Conservation (phyloP, 495 filamentous ascomycete genomes). For the Melanomma pulvis-pyrius region DNA sequence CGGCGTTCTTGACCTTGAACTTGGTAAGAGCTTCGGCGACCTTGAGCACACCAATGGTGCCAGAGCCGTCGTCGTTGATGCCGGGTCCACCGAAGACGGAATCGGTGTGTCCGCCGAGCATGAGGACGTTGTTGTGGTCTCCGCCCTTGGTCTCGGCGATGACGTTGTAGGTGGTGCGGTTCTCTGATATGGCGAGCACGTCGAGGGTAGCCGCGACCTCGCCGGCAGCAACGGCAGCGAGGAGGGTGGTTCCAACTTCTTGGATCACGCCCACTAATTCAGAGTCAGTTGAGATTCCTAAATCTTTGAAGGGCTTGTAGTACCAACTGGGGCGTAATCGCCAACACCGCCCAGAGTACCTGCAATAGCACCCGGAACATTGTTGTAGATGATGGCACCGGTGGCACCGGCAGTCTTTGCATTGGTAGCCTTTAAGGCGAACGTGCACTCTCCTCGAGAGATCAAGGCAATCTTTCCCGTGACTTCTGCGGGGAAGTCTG, state of each 20-base stretch:
- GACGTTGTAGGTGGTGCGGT: slow-evolving; percentile 57
- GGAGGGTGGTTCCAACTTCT: slow-evolving; percentile 55
- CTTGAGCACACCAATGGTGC: slow-evolving; percentile 64
- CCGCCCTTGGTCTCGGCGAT: slow-evolving; percentile 68
- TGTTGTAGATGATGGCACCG: slow-evolving; percentile 69
- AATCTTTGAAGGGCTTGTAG: background rate
- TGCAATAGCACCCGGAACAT: slow-evolving; percentile 55
- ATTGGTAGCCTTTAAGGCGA: slow-evolving; percentile 61
- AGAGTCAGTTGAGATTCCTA: background rate
- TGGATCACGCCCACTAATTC: slow-evolving; percentile 53
- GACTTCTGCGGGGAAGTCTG: slow-evolving; percentile 60
- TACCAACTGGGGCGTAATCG: slow-evolving; percentile 52
- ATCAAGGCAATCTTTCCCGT: slow-evolving; percentile 64
- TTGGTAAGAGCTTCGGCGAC: slow-evolving; percentile 63
- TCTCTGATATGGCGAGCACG: slow-evolving; percentile 47
- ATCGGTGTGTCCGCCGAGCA: slow-evolving; percentile 69
- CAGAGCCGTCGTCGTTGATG: slow-evolving; percentile 72
- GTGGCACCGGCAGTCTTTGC: slow-evolving; percentile 63
- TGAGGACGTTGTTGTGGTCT: slow-evolving; percentile 66
- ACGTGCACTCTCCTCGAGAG: slow-evolving; percentile 63
- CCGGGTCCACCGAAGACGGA: slow-evolving; percentile 65
- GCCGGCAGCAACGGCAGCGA: slow-evolving; percentile 49
- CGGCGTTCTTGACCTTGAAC: slow-evolving; percentile 64
- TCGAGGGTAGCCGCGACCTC: slow-evolving; percentile 34
- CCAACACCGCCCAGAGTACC: slow-evolving; percentile 61